A percentile compares a stretch with the other conserved stretches of the same genome.
These are phyloP conservation scores for Colletotrichum incanum DNA, from an alignment of 2,329 filamentous ascomycete species.

Conservation along the genomic window DNA sequence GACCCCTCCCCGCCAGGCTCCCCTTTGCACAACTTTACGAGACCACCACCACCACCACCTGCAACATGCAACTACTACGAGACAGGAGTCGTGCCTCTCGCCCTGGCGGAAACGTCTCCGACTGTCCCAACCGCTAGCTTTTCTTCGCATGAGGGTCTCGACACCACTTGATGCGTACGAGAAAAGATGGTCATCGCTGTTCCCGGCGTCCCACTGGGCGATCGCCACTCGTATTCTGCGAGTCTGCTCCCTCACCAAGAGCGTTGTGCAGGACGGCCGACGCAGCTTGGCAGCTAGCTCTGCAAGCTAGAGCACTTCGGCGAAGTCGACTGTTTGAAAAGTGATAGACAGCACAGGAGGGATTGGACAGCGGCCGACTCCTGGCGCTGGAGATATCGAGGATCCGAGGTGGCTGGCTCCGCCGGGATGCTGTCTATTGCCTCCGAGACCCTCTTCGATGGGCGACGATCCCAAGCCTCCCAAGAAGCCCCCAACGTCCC, in stretches of 20 bases:
- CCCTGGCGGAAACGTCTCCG: slow-evolving; percentile 24
- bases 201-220: slow-evolving; percentile 31
- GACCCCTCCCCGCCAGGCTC: slow-evolving; percentile 7
- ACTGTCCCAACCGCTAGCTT: slow-evolving; percentile 20
- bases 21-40: slow-evolving; percentile 32
- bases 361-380: background rate
- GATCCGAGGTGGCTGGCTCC: slow-evolving; percentile 30
- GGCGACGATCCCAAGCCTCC: slow-evolving; percentile 16
- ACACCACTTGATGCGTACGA: slow-evolving; percentile 24
- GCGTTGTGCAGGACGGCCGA: slow-evolving; percentile 24
- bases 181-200: slow-evolving; percentile 2
- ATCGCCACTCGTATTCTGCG: slow-evolving; percentile 44
- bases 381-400: background rate
- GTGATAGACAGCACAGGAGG: slow-evolving; percentile 13
- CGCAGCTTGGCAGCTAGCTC: slow-evolving; percentile 40
- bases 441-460: slow-evolving; percentile 9
- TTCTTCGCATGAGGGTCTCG: background rate
- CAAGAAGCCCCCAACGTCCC: slow-evolving; percentile 14
- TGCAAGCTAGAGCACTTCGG: slow-evolving; percentile 26
- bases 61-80: slow-evolving; percentile 17
- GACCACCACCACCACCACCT: slow-evolving; percentile 21
- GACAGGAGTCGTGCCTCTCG: slow-evolving; percentile 6
- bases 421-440: slow-evolving; percentile 19
- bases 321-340: slow-evolving; percentile 28
- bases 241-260: slow-evolving; percentile 18